Conservation (phyloP, 2,329 filamentous ascomycete genomes). For the Fusarium sp. region DNA sequence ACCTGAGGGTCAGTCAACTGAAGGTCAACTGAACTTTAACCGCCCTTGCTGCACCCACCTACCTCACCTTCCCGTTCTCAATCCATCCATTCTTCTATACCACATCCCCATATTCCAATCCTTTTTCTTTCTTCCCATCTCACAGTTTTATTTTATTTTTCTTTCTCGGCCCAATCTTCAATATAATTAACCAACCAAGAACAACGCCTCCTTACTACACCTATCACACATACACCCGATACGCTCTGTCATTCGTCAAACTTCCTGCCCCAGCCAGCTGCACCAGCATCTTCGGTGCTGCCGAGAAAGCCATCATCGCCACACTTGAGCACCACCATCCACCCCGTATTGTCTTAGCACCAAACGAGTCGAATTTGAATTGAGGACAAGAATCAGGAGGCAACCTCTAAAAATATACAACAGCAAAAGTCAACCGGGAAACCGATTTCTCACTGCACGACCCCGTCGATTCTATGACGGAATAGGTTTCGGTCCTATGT, state of each 20-base stretch:
- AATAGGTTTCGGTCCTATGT: slow-evolving; percentile 37
- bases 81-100: slow-evolving; percentile 23
- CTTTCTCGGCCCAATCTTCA: slow-evolving; percentile 6
- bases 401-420: slow-evolving; percentile 8
- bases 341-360: slow-evolving; percentile 37
- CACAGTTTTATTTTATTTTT: not conserved
- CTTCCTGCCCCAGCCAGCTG: slow-evolving; percentile 34
- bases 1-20: slow-evolving; percentile 15
- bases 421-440: slow-evolving; percentile 7
- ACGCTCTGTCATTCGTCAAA: slow-evolving; percentile 40
- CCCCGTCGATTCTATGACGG: slow-evolving; percentile 43
- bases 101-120: slow-evolving; percentile 16
- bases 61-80: slow-evolving; percentile 23
- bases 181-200: slow-evolving; percentile 1
- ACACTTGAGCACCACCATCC: slow-evolving; percentile 20
- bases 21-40: slow-evolving; percentile 20
- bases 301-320: slow-evolving; percentile 45
- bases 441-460: slow-evolving; percentile 15
- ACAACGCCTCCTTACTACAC: slow-evolving; percentile 7
- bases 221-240: slow-evolving; percentile 26
- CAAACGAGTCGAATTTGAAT: slow-evolving; percentile 15
- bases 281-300: slow-evolving; percentile 39
- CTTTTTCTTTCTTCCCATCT: slow-evolving; percentile 2
- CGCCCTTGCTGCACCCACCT: not conserved
- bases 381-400: slow-evolving; percentile 17